Evolutionary conservation across 495 filamentous ascomycete species (phyloP).

Genomic region (Physcia stellaris): DNA sequence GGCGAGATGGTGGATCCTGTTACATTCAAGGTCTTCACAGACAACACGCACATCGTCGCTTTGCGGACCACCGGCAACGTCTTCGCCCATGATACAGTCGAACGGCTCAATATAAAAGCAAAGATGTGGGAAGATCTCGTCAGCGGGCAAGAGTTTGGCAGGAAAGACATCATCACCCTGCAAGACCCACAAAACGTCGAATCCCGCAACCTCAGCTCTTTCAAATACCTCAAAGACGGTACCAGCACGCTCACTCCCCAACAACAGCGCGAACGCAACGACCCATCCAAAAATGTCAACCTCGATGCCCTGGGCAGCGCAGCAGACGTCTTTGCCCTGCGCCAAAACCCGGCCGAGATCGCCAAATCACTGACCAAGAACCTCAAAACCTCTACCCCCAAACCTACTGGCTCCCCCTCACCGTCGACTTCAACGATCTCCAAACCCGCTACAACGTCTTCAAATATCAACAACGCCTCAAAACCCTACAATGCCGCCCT

Average conservation of each 20-base stretch:
- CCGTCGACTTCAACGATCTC: constrained; percentile 5
- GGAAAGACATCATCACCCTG: constrained; percentile 89
- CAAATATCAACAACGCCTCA: constrained; percentile 21
- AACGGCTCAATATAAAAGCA: constrained; percentile 90
- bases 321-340: constrained; percentile 83
- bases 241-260: constrained; percentile 51
- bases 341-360: constrained; percentile 40
- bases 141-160: constrained; percentile 71
- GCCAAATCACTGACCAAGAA: constrained; percentile 13
- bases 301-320: constrained; percentile 62
- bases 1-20: constrained; percentile 93
- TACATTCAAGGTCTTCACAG: constrained; percentile 91
- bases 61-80: constrained; percentile 83
- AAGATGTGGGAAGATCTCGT: constrained; percentile 94
- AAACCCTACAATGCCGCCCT: constrained; percentile 71
- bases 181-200: constrained; percentile 93
- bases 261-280: constrained; percentile 42
- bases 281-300: constrained; percentile 52
- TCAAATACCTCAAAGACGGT: constrained; percentile 83
- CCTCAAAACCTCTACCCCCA: constrained; percentile 16
- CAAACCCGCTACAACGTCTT: constrained; percentile 1
- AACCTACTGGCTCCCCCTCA: constrained; percentile 1
- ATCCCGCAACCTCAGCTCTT: constrained; percentile 69
- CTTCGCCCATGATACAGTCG: constrained; percentile 89
- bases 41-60: constrained; percentile 94